Percentiles rank a stretch among this genome's conserved stretches.
These are phyloP conservation scores for Hemerocallis citrina DNA, from an alignment of 106 monocot species.

Conservation along the genomic window DNA sequence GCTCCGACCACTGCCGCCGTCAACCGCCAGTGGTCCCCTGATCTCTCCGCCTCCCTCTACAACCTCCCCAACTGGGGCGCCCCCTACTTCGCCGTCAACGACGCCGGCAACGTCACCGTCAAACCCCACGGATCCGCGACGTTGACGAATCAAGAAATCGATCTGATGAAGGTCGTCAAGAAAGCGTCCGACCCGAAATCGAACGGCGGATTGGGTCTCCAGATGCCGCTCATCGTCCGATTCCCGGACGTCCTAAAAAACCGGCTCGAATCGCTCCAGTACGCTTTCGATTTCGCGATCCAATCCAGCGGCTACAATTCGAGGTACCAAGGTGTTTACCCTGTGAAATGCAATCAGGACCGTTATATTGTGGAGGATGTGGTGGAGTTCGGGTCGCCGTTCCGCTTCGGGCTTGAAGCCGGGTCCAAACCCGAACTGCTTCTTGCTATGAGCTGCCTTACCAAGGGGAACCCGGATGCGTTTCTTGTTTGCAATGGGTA, in stretches of 20 bases:
- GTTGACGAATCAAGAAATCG: slow-evolving; percentile 76
- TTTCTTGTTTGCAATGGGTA: slow-evolving; percentile 91
- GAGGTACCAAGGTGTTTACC: slow-evolving; percentile 83
- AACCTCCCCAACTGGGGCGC: slow-evolving; percentile 86
- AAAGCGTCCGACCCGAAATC: slow-evolving; percentile 58
- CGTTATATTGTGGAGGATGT: slow-evolving; percentile 76
- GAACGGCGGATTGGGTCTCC: slow-evolving; percentile 68
- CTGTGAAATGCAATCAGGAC: slow-evolving; percentile 91
- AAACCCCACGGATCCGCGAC: slow-evolving; percentile 55
- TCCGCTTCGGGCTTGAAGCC: slow-evolving; percentile 82
- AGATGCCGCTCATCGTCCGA: slow-evolving; percentile 70
- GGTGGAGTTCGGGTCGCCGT: slow-evolving; percentile 54
- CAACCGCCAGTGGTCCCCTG: slow-evolving; percentile 46
- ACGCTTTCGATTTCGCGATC: slow-evolving; percentile 72
- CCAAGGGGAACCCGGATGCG: slow-evolving; percentile 48
- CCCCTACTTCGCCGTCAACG: slow-evolving; percentile 84
- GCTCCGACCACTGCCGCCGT: neutral
- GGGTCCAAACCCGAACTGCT: slow-evolving; percentile 93
- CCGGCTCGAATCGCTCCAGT: slow-evolving; percentile 67
- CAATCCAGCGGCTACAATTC: slow-evolving; percentile 45
- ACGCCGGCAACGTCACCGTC: slow-evolving; percentile 65
- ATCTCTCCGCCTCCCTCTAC: slow-evolving; percentile 76
- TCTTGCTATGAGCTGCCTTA: slow-evolving; percentile 79
- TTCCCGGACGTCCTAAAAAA: slow-evolving; percentile 71
- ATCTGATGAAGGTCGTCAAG: slow-evolving; percentile 81